Conservation (phyloP, 441 rosid species). For the Isatis lusitanica region DNA sequence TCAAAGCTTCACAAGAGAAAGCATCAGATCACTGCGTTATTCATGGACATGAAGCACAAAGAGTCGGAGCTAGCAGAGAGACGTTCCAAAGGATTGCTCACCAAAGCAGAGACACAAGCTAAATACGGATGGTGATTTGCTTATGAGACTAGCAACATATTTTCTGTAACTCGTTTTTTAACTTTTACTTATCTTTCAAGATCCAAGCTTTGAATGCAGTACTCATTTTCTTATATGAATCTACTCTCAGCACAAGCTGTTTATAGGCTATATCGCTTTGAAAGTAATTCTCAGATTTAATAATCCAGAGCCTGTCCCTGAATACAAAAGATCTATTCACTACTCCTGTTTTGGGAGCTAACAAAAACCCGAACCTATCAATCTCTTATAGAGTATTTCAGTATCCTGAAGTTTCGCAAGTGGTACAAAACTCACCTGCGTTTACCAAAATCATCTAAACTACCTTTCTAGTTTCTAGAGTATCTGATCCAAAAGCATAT, state of each 20-base stretch:
- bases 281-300: constrained; percentile 1
- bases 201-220: background rate
- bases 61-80: constrained; percentile 81
- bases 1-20: constrained; percentile 94
- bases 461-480: constrained; percentile 6
- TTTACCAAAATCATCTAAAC: background rate
- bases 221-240: background rate
- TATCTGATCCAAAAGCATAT: constrained; percentile 15
- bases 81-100: constrained; percentile 76
- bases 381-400: background rate
- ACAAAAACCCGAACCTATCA: constrained; percentile 19
- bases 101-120: constrained; percentile 89
- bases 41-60: constrained; percentile 81
- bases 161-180: background rate
- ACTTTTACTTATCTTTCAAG: constrained; percentile 1
- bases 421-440: constrained; percentile 10
- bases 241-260: background rate
- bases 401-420: background rate
- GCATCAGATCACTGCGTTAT: constrained; percentile 89
- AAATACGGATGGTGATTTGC: constrained; percentile 85
- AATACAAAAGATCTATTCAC: constrained; percentile 13
- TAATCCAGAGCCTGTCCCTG: background rate
- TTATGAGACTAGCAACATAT: background rate
- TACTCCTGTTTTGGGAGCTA: constrained; percentile 16
- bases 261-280: constrained; percentile 6